Conservation (phyloP, 2,329 filamentous ascomycete genomes). For the Fusarium denticulatum region DNA sequence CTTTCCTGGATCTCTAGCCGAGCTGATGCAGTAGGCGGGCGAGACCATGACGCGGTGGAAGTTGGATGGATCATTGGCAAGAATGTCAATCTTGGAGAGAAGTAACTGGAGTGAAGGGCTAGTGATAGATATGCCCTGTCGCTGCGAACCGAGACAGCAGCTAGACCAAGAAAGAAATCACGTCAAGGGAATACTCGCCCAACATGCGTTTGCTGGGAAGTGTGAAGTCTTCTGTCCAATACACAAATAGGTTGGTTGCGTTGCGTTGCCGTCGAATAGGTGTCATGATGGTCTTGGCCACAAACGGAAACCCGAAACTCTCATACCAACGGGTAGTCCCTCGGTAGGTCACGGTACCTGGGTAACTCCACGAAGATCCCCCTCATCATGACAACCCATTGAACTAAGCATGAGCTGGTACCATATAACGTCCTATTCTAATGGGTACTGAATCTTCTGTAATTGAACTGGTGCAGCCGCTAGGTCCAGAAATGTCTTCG, state of each 20-base stretch:
- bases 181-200: conserved; percentile 19
- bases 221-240: background rate
- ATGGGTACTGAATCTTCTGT: background rate
- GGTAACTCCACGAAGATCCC: conserved; percentile 5
- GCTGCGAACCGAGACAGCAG: conserved; percentile 38
- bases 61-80: conserved; percentile 30
- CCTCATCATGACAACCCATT: conserved; percentile 19
- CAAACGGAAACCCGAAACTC: conserved; percentile 29
- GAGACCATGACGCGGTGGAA: conserved; percentile 33
- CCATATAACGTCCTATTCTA: background rate
- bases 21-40: conserved; percentile 50
- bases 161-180: conserved; percentile 42
- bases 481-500: background rate
- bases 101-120: conserved; percentile 3
- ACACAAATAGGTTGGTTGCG: background rate
- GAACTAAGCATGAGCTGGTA: background rate
- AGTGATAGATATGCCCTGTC: conserved; percentile 33
- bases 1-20: conserved; percentile 55
- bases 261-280: background rate
- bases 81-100: conserved; percentile 14
- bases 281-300: conserved; percentile 26
- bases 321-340: background rate
- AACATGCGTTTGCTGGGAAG: conserved; percentile 5
- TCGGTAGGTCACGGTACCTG: background rate
- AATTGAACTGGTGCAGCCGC: background rate